Percentiles rank a stretch among this genome's conserved stretches.
phyloP scores from a whole-genome alignment of 805 yeast genomes.

The Wickerhamiella brachini region DNA sequence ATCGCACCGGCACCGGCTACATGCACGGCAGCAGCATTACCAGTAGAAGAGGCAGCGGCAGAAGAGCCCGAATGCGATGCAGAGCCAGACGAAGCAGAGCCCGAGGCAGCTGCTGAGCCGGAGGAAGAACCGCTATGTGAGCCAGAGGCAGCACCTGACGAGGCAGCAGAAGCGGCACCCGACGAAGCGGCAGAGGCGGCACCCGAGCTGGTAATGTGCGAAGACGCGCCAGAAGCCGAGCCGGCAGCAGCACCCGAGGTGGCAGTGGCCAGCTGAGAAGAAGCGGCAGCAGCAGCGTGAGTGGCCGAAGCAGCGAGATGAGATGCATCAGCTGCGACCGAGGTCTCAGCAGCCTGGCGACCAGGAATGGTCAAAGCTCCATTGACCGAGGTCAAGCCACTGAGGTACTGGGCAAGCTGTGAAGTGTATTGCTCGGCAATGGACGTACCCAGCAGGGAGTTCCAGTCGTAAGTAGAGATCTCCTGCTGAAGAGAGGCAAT shows the following conservation, averaged over 20 bases:
- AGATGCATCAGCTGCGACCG: not conserved
- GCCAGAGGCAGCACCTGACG: not conserved
- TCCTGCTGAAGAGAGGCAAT: conserved; percentile 8
- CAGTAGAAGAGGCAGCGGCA: not conserved
- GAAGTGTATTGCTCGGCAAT: conserved; percentile 11
- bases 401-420: conserved; percentile 10
- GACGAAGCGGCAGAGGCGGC: not conserved
- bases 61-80: not conserved
- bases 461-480: conserved; percentile 10
- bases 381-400: not conserved
- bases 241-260: conserved; percentile 1
- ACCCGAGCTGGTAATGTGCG: not conserved
- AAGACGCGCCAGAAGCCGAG: not conserved
- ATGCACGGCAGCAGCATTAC: conserved; percentile 2
- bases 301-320: not conserved
- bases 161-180: not conserved
- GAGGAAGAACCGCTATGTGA: not conserved
- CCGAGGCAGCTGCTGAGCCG: conserved; percentile 1
- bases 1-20: conserved; percentile 11
- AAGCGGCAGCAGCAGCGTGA: not conserved
- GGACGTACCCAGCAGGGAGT: conserved; percentile 10
- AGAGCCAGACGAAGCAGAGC: not conserved
- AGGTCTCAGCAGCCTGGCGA: not conserved
- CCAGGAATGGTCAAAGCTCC: not conserved
- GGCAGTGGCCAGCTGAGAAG: not conserved